phyloP scores from a whole-genome alignment of 2,329 filamentous ascomycete genomes.

The Aspergillus sojae region DNA sequence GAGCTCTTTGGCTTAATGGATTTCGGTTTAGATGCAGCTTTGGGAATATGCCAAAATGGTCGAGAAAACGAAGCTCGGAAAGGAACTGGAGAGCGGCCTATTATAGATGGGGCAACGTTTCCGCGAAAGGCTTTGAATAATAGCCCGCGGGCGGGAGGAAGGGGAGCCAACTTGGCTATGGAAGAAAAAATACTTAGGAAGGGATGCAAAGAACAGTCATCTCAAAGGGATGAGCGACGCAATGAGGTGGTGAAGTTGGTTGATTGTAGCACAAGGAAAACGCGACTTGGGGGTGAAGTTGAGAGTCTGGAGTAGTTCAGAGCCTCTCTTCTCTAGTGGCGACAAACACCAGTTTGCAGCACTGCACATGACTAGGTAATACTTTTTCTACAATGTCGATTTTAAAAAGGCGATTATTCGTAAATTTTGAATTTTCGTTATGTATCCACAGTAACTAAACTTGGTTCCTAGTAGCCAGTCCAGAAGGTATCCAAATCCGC shows the following conservation, averaged over 20 bases:
- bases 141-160: conserved; percentile 32
- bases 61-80: neutral
- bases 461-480: neutral
- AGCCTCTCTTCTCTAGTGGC: neutral
- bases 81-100: conserved; percentile 12
- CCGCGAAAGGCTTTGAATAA: conserved; percentile 31
- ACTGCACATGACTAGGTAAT: neutral
- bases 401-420: too few species aligned
- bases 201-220: neutral
- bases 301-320: neutral
- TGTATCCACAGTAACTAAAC: conserved; percentile 1
- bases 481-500: neutral
- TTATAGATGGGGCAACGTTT: conserved; percentile 16
- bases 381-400: neutral
- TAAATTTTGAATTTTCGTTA: neutral
- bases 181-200: neutral
- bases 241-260: neutral
- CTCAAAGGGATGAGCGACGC: neutral
- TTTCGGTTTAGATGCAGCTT: neutral
- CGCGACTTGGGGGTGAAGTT: neutral
- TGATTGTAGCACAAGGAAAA: neutral
- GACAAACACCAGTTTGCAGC: neutral
- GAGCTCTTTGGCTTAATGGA: neutral
- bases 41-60: neutral
- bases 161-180: conserved; percentile 41